Evolutionary conservation across 1,284 basidiomycete genomes (phyloP).

Genomic region (Austroboletus novae-zelandiae): DNA sequence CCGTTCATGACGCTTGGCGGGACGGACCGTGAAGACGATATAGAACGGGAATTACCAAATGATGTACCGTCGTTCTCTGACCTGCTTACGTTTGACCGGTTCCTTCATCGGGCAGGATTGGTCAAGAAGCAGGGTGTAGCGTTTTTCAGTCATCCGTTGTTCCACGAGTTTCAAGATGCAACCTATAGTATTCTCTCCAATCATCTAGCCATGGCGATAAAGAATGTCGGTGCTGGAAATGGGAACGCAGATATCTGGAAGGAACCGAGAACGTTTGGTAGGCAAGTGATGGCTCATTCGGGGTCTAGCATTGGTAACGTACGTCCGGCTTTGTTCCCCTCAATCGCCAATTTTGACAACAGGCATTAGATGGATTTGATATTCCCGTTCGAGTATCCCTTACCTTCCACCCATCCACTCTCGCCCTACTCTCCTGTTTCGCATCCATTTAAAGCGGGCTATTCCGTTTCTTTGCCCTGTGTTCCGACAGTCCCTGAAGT

Average conservation of each 20-base stretch:
- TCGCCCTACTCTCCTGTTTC: neutral
- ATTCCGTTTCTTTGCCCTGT: no score
- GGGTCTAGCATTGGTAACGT: neutral
- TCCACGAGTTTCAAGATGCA: conserved; percentile 16
- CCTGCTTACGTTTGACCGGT: conserved; percentile 45
- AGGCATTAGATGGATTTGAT: neutral
- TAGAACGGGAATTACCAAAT: neutral
- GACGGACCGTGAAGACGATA: neutral
- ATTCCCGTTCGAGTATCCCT: neutral
- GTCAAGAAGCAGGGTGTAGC: conserved; percentile 38
- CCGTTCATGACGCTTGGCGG: neutral
- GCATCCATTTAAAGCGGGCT: neutral
- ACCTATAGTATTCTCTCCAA: no score
- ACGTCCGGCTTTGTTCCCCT: neutral
- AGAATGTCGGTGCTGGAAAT: no score
- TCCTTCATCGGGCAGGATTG: conserved; percentile 42
- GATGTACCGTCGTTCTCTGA: no score
- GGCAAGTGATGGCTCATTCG: neutral
- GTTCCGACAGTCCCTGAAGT: neutral
- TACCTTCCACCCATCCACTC: no score
- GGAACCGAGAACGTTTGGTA: neutral
- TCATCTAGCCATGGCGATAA: neutral
- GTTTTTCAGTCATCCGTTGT: conserved; percentile 44
- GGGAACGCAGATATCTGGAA: neutral
- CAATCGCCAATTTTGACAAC: neutral